phyloP scores from a whole-genome alignment of 345 rosid genomes.

The Dimocarpus longan region DNA sequence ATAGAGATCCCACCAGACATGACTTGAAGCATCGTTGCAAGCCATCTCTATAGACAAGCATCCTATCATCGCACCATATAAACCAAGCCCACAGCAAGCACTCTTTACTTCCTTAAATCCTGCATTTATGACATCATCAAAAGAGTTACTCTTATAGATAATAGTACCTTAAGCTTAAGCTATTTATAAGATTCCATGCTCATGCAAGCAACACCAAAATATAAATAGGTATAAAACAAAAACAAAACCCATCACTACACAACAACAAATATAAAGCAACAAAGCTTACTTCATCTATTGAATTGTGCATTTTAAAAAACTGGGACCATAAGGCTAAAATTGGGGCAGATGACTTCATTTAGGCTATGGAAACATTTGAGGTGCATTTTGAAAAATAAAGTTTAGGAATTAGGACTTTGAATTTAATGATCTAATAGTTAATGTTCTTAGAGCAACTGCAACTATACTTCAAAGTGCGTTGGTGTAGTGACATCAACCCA shows the following conservation, averaged over 20 bases:
- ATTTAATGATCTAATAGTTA: not conserved
- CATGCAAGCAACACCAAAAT: not conserved
- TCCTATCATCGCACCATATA: constrained; percentile 45
- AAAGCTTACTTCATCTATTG: too few species aligned
- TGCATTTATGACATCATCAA: constrained; percentile 25
- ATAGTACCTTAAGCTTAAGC: not conserved
- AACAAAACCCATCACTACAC: not conserved
- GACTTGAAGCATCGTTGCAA: constrained; percentile 44
- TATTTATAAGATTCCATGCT: not conserved
- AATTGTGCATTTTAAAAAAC: too few species aligned
- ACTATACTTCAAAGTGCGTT: not conserved
- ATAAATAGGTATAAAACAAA: not conserved
- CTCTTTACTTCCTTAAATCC: constrained; percentile 45
- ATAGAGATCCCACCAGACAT: constrained; percentile 78
- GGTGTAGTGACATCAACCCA: too few species aligned
- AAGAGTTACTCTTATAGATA: not conserved
- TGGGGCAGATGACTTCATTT: not conserved
- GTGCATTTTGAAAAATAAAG: not conserved
- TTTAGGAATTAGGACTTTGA: not conserved
- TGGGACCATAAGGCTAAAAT: not conserved
- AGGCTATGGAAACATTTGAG: not conserved
- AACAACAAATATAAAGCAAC: not conserved
- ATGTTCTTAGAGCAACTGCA: not conserved
- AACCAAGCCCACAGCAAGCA: constrained; percentile 65
- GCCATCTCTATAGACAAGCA: constrained; percentile 58